phyloP scores from a whole-genome alignment of 1,139 yeast species.

The Yamadazyma diospyri region DNA sequence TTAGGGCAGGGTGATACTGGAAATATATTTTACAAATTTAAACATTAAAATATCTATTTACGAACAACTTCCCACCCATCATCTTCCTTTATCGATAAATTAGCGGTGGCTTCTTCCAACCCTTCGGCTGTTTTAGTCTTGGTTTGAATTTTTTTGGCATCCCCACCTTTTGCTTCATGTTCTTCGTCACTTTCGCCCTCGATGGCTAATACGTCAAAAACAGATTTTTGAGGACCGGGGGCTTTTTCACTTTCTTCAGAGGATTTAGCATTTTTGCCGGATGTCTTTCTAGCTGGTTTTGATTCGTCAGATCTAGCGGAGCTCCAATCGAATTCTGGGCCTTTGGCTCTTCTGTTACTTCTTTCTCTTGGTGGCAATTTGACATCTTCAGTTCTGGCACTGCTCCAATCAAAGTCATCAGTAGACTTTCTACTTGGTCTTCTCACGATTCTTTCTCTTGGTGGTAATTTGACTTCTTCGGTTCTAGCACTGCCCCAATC shows the following conservation, averaged over 20 bases:
- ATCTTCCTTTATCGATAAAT: constrained; percentile 36
- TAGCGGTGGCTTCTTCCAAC: constrained; percentile 45
- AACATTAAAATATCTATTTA: constrained; percentile 22
- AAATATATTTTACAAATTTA: constrained; percentile 8
- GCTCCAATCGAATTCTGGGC: constrained; percentile 59
- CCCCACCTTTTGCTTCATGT: constrained; percentile 15
- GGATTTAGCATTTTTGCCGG: constrained; percentile 8
- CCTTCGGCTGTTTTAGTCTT: constrained; percentile 9
- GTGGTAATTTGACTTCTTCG: constrained; percentile 26
- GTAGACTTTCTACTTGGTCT: constrained; percentile 46
- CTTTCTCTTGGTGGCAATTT: constrained; percentile 36
- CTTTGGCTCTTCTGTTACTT: constrained; percentile 36
- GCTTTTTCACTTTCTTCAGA: constrained; percentile 30
- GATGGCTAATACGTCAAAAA: constrained; percentile 61
- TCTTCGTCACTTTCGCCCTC: constrained; percentile 63
- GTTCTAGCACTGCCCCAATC: constrained; percentile 52
- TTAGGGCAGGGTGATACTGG: constrained; percentile 1
- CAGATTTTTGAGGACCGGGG: constrained; percentile 51
- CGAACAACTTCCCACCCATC: constrained; percentile 60
- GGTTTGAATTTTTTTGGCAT: constrained; percentile 2
- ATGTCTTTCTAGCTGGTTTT: constrained; percentile 15
- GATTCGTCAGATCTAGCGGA: constrained; percentile 46
- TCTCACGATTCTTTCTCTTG: constrained; percentile 20
- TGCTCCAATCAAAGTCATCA: constrained; percentile 60
- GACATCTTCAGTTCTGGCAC: constrained; percentile 40